A percentile compares a stretch with the other conserved stretches of the same genome.
Evolutionary conservation across 495 filamentous ascomycete species (phyloP).

Genomic region (Podospora sp.): DNA sequence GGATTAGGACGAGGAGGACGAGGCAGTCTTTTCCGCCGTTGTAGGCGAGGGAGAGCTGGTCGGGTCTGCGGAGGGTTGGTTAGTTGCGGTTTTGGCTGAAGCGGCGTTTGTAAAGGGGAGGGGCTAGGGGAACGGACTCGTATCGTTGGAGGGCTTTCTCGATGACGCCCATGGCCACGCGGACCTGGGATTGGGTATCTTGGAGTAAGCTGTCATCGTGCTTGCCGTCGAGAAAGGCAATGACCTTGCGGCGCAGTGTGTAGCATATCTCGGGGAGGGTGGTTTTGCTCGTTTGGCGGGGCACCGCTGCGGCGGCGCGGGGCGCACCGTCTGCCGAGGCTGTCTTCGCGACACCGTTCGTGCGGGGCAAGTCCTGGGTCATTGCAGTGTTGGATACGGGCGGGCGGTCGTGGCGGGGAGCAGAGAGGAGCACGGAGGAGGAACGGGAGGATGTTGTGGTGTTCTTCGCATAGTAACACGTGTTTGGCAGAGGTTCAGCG

Average conservation of each 20-base stretch:
- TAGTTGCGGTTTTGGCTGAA: not conserved
- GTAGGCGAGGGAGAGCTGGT: constrained; percentile 86
- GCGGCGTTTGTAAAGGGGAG: not conserved
- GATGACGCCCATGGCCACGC: constrained; percentile 69
- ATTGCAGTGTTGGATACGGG: constrained; percentile 21
- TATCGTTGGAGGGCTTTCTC: constrained; percentile 71
- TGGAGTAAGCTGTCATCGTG: constrained; percentile 59
- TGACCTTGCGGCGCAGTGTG: constrained; percentile 63
- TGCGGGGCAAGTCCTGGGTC: constrained; percentile 24
- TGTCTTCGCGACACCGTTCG: constrained; percentile 22
- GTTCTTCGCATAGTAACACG: constrained; percentile 8
- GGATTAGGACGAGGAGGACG: constrained; percentile 85
- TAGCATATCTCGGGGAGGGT: constrained; percentile 35
- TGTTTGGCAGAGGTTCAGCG: not conserved
- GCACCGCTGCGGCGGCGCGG: constrained; percentile 5
- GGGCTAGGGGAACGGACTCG: constrained; percentile 48
- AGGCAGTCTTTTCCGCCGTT: constrained; percentile 99
- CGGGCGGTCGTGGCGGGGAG: not conserved
- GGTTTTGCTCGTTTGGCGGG: constrained; percentile 8
- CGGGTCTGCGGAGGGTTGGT: constrained; percentile 53
- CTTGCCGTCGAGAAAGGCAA: constrained; percentile 65
- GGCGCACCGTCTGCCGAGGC: constrained; percentile 13
- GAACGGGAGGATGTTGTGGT: not conserved
- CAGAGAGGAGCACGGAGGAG: not conserved
- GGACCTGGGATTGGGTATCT: constrained; percentile 71